Conservation (phyloP, 176 grass and related monocot species). For the Zoysia pacifica region DNA sequence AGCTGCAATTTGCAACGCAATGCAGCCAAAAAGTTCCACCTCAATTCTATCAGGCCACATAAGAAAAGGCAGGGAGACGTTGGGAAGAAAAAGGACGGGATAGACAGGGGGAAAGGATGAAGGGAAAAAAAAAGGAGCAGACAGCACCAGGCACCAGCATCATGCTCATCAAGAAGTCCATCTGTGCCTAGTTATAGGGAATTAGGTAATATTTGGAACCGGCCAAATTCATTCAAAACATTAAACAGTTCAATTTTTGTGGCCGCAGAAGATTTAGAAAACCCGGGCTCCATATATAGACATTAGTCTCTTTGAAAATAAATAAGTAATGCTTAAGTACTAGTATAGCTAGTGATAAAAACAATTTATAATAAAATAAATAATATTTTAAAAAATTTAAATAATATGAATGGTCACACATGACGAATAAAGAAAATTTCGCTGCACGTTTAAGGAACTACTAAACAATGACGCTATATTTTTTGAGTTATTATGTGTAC, state of each 20-base stretch:
- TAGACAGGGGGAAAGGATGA: neutral
- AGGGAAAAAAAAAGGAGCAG: neutral
- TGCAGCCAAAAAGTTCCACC: neutral
- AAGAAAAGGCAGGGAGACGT: neutral
- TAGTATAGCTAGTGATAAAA: too few species aligned
- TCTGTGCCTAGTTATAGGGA: neutral
- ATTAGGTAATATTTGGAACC: neutral
- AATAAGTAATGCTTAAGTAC: neutral
- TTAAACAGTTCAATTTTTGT: neutral
- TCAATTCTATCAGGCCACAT: conserved; percentile 27
- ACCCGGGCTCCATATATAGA: neutral
- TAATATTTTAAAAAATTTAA: too few species aligned
- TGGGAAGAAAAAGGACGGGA: neutral
- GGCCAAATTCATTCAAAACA: neutral
- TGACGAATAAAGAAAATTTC: too few species aligned
- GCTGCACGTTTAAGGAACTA: too few species aligned
- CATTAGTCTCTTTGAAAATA: neutral
- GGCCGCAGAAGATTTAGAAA: neutral
- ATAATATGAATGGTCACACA: too few species aligned
- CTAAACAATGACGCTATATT: neutral
- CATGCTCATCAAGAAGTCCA: conserved; percentile 5
- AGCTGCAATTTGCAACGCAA: neutral
- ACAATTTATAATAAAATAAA: too few species aligned
- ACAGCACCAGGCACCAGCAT: neutral
- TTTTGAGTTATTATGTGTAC: too few species aligned